These are phyloP conservation scores for Lasiosphaeria miniovina DNA, from an alignment of 495 filamentous ascomycete species.

Conservation along the genomic window DNA sequence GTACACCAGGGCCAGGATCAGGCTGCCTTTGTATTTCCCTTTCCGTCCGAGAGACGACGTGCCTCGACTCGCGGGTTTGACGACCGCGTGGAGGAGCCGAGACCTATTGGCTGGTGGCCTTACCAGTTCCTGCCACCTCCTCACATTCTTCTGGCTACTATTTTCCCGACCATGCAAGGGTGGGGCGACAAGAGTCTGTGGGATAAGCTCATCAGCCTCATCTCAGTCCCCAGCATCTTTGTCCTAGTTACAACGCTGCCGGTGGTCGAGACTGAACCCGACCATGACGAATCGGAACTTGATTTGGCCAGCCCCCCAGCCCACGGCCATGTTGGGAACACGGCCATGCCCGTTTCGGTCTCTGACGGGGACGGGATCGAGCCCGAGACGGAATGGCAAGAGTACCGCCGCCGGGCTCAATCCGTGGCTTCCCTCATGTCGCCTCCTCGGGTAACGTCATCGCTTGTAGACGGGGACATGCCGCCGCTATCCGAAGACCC, in stretches of 20 bases:
- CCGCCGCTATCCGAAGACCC: neutral
- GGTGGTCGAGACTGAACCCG: slow-evolving; percentile 65
- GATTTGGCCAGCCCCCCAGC: slow-evolving; percentile 30
- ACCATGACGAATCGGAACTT: slow-evolving; percentile 48
- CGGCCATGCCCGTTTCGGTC: slow-evolving; percentile 30
- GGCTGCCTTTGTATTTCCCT: slow-evolving; percentile 36
- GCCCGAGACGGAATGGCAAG: slow-evolving; percentile 50
- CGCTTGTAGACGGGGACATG: slow-evolving; percentile 2
- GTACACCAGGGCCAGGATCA: slow-evolving; percentile 31
- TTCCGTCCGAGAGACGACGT: slow-evolving; percentile 18
- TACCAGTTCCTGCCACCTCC: slow-evolving; percentile 67
- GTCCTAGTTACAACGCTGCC: slow-evolving; percentile 89
- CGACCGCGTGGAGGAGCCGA: slow-evolving; percentile 46
- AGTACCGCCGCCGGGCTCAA: slow-evolving; percentile 45
- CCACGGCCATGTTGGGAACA: slow-evolving; percentile 24
- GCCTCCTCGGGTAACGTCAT: slow-evolving; percentile 17
- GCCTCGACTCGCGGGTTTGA: slow-evolving; percentile 33
- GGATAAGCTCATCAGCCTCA: slow-evolving; percentile 72
- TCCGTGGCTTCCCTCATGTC: slow-evolving; percentile 25
- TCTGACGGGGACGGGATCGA: slow-evolving; percentile 25
- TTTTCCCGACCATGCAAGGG: slow-evolving; percentile 83
- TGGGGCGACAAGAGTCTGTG: slow-evolving; percentile 75
- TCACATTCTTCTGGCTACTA: slow-evolving; percentile 62
- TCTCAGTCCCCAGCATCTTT: slow-evolving; percentile 86
- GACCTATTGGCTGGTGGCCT: slow-evolving; percentile 67